Evolutionary conservation across 352 stramenopile species (phyloP).

Genomic region (Phytophthora sp.): DNA sequence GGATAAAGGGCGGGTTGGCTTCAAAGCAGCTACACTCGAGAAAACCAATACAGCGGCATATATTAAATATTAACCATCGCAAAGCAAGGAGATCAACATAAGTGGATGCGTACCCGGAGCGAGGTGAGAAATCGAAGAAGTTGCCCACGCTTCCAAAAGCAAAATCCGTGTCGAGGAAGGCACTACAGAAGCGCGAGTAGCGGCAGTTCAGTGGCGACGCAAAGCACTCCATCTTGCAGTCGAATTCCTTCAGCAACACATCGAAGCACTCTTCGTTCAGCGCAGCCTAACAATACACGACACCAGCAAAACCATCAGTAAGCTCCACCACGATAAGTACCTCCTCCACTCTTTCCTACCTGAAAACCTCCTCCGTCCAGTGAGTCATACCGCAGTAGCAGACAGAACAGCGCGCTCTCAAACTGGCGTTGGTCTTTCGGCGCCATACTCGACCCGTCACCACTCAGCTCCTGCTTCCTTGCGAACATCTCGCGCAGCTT

Average conservation of each 20-base stretch:
- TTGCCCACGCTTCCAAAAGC: conserved; percentile 92
- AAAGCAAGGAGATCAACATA: background rate
- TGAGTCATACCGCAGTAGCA: conserved; percentile 93
- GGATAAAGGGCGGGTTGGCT: conserved; percentile 96
- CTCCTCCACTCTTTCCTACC: conserved; percentile 33
- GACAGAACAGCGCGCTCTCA: conserved; percentile 82
- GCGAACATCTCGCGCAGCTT: conserved; percentile 90
- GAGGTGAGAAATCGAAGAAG: conserved; percentile 94
- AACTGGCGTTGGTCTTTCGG: conserved; percentile 53
- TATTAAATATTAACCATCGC: background rate
- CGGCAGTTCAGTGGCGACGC: conserved; percentile 94
- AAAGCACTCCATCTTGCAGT: conserved; percentile 94
- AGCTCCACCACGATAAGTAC: background rate
- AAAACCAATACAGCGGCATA: background rate
- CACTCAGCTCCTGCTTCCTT: conserved; percentile 40
- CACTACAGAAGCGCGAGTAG: conserved; percentile 91
- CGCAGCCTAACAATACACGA: conserved; percentile 48
- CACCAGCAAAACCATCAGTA: conserved; percentile 5
- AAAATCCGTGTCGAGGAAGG: conserved; percentile 88
- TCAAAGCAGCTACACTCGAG: conserved; percentile 77
- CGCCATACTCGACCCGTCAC: conserved; percentile 23
- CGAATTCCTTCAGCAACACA: conserved; percentile 90
- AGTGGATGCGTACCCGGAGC: conserved; percentile 51
- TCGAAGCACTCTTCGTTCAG: conserved; percentile 94
- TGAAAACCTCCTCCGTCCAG: conserved; percentile 94